Base-by-base conservation (phyloP, 495 filamentous ascomycete genomes). In the Penicillium psychrofluorescens region DNA sequence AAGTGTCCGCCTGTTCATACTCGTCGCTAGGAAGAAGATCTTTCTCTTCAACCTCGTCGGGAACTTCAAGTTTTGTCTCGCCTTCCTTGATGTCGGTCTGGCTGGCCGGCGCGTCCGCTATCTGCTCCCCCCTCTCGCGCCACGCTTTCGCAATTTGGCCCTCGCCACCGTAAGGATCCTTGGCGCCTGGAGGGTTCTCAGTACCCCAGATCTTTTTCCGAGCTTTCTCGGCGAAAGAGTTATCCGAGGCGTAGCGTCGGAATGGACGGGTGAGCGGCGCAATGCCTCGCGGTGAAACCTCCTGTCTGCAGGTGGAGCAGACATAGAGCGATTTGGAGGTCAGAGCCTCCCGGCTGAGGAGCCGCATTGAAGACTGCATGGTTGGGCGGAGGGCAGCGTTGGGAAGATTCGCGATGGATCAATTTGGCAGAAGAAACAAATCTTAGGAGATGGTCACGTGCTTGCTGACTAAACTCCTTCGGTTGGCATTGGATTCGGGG, bases 201-300 rank as follows among this genome's bases (percentile, higher is more conserved):
- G 74, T 71, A 14, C 74, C 75, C 76, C 77, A 80, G 45, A 82
- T 64, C 57, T 66, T 72, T 42, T 63, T 58, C 33, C 75, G 72
- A 40, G 80, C 56, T 29, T 66, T 64, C 29, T 79, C 74, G 76
- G 51, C 40, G 70, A 56, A 35, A 58, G 55, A 36, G 51, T 51
- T 55, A 56, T 64, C 67, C 34, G 55, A 55, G 40, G 67, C 65
- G 55, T 70, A 49, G 51, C 55, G 64, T 52, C 67, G 65, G 61
- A 62, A 58, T 63, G 68, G 67, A 46, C 59, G 58, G 48, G 65
- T 46, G 14, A 67, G 48, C 16, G 67, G 59, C 7, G 69, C 68
- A 35, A 53, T 35, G 15, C 35, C 43, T 30, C 66, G 70, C 15
- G 73, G 64, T 22, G 57, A 50, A 15, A 53, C 54, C 53, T 59